phyloP scores from a whole-genome alignment of 1,284 basidiomycete genomes.

The Cystobasidiaceae sp. region DNA sequence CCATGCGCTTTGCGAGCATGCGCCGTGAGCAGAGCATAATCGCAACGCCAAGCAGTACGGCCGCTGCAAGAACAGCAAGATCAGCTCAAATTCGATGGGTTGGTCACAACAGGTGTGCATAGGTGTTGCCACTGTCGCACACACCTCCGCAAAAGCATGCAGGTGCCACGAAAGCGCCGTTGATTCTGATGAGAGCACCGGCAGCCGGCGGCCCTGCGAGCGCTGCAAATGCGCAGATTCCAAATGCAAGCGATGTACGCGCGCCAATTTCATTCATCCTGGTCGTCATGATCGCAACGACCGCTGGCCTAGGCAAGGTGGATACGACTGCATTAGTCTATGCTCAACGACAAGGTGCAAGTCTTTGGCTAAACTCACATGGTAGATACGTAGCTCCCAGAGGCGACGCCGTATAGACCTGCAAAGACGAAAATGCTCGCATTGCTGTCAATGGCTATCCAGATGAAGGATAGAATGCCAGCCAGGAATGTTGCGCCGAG shows the following conservation, averaged over 20 bases:
- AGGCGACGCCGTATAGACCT: slow-evolving; percentile 7
- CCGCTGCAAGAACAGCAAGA: not conserved
- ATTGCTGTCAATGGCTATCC: not conserved
- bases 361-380: no score
- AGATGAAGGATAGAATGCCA: slow-evolving; percentile 20
- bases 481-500: not conserved
- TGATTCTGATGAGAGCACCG: slow-evolving; percentile 2
- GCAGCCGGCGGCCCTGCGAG: slow-evolving; percentile 17
- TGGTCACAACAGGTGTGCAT: no score
- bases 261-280: slow-evolving; percentile 25
- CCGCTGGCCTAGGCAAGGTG: not conserved
- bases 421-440: slow-evolving; percentile 18
- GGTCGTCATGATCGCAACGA: slow-evolving; percentile 10
- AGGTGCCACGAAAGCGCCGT: slow-evolving; percentile 1
- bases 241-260: slow-evolving; percentile 16
- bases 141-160: slow-evolving; percentile 26
- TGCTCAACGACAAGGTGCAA: no score
- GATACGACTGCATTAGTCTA: no score
- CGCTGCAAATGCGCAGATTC: slow-evolving; percentile 12
- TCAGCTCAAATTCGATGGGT: not conserved
- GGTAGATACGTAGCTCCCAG: slow-evolving; percentile 16
- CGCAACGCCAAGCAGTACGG: not conserved
- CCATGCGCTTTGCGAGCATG: not conserved
- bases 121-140: no score
- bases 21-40: not conserved